Percentiles rank a stretch among this genome's conserved stretches.
phyloP scores from a whole-genome alignment of 768 basidiomycete species.

The Lactifluus volemus region DNA sequence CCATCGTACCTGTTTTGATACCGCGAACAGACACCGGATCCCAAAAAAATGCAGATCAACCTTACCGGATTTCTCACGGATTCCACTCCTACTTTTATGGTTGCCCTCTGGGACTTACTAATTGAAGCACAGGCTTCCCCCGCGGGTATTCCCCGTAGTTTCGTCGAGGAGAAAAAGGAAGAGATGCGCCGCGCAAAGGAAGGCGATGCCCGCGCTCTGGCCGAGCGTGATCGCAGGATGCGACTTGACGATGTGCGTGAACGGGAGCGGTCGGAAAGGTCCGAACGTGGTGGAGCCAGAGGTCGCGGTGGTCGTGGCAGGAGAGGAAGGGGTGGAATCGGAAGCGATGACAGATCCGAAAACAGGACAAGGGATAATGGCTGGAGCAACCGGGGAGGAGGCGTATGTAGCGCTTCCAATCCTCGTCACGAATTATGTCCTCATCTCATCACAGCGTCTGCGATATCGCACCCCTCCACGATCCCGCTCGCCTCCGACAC shows the following conservation, averaged over 20 bases:
- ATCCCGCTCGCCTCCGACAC: conserved; percentile 20
- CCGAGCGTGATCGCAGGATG: conserved; percentile 61
- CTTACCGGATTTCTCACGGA: conserved; percentile 88
- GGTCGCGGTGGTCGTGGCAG: conserved; percentile 55
- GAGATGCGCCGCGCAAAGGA: conserved; percentile 72
- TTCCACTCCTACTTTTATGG: conserved; percentile 83
- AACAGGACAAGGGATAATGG: conserved; percentile 46
- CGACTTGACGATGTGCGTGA: conserved; percentile 63
- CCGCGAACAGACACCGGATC: conserved; percentile 66
- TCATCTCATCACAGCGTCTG: conserved; percentile 30
- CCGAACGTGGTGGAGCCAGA: conserved; percentile 41
- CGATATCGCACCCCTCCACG: conserved; percentile 41
- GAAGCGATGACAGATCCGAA: conserved; percentile 33
- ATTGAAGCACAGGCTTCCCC: conserved; percentile 86
- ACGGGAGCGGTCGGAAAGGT: conserved; percentile 41
- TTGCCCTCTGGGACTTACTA: conserved; percentile 80
- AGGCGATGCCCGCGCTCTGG: conserved; percentile 54
- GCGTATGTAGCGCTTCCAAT: conserved; percentile 28
- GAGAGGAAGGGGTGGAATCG: conserved; percentile 38
- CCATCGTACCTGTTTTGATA: not conserved
- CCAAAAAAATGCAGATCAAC: conserved; percentile 92
- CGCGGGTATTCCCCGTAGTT: conserved; percentile 82
- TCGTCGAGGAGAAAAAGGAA: conserved; percentile 87
- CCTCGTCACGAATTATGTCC: conserved; percentile 14
- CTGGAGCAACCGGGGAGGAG: conserved; percentile 62